Evolutionary conservation across 768 basidiomycete species (phyloP).

Genomic region (Suillus brevipes): DNA sequence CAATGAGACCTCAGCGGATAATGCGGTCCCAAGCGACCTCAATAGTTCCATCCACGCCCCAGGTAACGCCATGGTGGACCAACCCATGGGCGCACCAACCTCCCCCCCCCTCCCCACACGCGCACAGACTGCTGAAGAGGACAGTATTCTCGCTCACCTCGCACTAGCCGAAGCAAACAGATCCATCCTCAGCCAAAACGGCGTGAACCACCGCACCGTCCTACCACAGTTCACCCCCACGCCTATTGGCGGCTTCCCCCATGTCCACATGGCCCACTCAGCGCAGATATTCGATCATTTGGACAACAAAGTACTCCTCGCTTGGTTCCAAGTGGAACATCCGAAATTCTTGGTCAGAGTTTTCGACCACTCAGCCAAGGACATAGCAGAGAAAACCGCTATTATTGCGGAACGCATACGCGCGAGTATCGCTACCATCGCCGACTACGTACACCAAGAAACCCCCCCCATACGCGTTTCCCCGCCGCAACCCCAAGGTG

Average conservation of each 20-base stretch:
- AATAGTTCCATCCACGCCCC: not conserved
- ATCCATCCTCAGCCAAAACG: not conserved
- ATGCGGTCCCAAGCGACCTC: not conserved
- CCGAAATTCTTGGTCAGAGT: not conserved
- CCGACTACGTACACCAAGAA: not conserved
- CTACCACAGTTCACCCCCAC: not conserved
- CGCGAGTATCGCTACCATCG: accelerated
- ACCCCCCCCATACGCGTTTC: not conserved
- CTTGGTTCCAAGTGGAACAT: not conserved
- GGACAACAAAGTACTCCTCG: too few species aligned
- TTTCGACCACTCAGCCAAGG: not conserved
- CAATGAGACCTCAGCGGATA: too few species aligned
- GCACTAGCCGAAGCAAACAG: not conserved
- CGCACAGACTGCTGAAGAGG: not conserved
- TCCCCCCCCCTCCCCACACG: not conserved
- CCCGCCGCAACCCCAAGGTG: not conserved
- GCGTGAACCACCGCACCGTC: not conserved
- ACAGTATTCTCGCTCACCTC: not conserved
- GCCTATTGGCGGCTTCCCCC: not conserved
- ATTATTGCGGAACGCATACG: not conserved
- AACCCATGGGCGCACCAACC: not conserved
- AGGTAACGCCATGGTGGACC: not conserved
- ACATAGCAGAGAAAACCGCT: not conserved
- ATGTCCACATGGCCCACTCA: not conserved
- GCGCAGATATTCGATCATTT: not conserved